Conservation (phyloP, 441 rosid species). For the Croton setiger region DNA sequence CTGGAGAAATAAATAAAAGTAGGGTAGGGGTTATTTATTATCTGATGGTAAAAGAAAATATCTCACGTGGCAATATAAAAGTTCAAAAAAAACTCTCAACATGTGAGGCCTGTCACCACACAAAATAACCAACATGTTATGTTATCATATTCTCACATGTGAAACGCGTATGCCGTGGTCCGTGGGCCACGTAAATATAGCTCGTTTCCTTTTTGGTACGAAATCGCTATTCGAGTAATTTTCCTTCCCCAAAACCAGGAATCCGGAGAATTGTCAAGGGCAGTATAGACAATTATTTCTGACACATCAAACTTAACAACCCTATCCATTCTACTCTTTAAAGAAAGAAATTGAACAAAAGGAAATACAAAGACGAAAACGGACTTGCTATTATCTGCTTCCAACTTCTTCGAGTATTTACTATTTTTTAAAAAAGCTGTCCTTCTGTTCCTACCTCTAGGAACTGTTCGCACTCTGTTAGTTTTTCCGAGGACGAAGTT, state of each 20-base stretch:
- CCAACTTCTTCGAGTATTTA: too few relatives aligned
- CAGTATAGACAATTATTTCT: neutral
- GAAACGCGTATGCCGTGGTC: constrained; percentile 6
- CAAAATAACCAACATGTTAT: neutral
- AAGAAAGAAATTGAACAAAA: too few relatives aligned
- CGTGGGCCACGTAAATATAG: neutral
- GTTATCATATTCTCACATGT: neutral
- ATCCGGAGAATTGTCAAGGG: neutral
- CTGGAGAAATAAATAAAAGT: too few relatives aligned
- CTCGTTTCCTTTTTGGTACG: neutral
- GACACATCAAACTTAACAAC: constrained; percentile 7
- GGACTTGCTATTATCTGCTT: neutral
- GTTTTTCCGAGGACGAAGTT: constrained; percentile 23
- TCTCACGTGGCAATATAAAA: neutral
- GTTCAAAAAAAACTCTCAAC: neutral
- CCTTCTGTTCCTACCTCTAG: neutral
- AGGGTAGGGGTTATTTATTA: too few relatives aligned
- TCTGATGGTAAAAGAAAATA: neutral
- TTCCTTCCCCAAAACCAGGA: neutral
- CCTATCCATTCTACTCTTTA: constrained; percentile 19
- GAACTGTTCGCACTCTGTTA: constrained; percentile 3
- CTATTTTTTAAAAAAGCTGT: too few relatives aligned
- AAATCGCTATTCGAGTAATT: neutral
- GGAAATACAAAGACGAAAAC: neutral
- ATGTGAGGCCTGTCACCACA: neutral